Evolutionary conservation across 768 basidiomycete genomes (phyloP), one percentile per base, ranked within the genome.

Genomic region (Dendrothele bispora): DNA sequence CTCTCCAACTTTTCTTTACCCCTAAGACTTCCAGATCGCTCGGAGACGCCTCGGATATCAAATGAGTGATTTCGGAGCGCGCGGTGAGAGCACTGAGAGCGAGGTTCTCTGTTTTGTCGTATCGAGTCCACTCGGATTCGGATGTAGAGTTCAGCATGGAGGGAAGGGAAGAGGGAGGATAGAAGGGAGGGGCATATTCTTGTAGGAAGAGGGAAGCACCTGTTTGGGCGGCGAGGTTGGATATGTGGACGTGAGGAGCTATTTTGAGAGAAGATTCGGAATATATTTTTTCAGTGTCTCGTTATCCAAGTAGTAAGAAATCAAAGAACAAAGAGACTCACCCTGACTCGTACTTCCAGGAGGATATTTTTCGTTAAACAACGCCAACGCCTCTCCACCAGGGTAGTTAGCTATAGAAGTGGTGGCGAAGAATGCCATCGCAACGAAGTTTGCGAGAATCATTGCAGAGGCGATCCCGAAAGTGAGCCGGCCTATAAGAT

Each of bases 181-280:
- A n/a, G 43, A 75, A 75, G 2, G 91, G 87, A 1, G 77, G 73
- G 0, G 84, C 66, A 46, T 86, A 71, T 18, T 79, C 73, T 32
- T 91, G 88, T 18, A 83, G 80, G 73, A 98, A 97, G 44, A 94
- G 82, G 0, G 91, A 88, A 3, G 91, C 89, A 2, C 97, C 95
- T 0, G 87, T 92, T 64, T 95, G 94, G 2, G 91, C 85, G 1
- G 90, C 88, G 36, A 92, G 78, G 53, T 95, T 89, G 42, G 82
- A 84, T 36, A 97, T 82, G 58, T 95, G 88, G 3, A 95, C 79
- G 48, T 85, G 80, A 29, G 82, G 78, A 68, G 64, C 56, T 5
- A 55, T 24, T 43, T 35, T n/a, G n/a, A n/a, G n/a, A n/a, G n/a
- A n/a, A n/a, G n/a, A n/a, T n/a, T n/a, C n/a, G n/a, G n/a, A n/a